phyloP scores from a whole-genome alignment of 768 basidiomycete species.

The Exidia glandulosa region DNA sequence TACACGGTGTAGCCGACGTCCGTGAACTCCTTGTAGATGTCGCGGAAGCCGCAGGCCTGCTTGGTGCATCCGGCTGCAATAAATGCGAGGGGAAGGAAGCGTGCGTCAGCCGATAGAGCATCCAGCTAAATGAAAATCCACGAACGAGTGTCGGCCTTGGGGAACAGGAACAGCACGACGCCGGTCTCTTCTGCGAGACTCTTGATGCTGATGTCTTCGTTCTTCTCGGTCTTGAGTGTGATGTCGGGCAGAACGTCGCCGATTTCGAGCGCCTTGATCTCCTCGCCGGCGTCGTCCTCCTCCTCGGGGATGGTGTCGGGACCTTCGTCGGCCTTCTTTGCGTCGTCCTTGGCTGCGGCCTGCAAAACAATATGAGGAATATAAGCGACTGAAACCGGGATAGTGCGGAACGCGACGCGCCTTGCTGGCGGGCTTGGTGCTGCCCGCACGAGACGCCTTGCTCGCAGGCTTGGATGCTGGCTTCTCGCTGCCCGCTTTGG shows the following conservation, averaged over 20 bases:
- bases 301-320: slow-evolving; percentile 12
- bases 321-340: slow-evolving; percentile 5
- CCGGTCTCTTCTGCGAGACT: slow-evolving; percentile 59
- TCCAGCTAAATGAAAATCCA: slow-evolving; percentile 11
- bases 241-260: slow-evolving; percentile 69
- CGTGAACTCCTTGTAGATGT: slow-evolving; percentile 67
- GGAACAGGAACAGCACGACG: slow-evolving; percentile 71
- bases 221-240: slow-evolving; percentile 76
- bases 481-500: background rate
- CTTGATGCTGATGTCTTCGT: slow-evolving; percentile 60
- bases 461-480: background rate
- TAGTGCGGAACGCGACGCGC: no score
- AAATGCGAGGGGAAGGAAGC: background rate
- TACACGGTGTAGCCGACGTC: slow-evolving; percentile 62
- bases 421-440: background rate
- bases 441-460: slow-evolving; percentile 2
- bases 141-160: slow-evolving; percentile 79
- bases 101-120: background rate
- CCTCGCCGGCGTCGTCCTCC: slow-evolving; percentile 8
- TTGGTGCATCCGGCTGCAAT: slow-evolving; percentile 73
- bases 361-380: background rate
- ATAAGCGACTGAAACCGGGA: no score
- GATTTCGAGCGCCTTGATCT: slow-evolving; percentile 38
- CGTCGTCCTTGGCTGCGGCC: background rate
- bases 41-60: slow-evolving; percentile 88